A percentile compares a stretch with the other conserved stretches of the same genome.
These are phyloP conservation scores for Elsinoe perseae DNA, from an alignment of 2,329 filamentous ascomycete genomes.

Conservation along the genomic window DNA sequence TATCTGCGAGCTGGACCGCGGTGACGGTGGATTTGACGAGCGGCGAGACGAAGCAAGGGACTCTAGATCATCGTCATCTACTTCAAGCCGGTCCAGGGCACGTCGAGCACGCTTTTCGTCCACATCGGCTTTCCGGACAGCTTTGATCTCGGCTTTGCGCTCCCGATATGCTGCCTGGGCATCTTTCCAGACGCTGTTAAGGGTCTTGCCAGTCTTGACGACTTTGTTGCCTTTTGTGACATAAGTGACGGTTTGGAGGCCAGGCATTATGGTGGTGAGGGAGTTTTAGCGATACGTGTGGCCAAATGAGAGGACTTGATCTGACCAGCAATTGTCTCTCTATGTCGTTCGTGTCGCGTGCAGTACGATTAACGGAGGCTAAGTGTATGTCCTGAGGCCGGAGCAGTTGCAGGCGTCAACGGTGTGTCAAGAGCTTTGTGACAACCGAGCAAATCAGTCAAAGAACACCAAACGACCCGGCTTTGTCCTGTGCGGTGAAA, in stretches of 20 bases:
- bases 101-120: constrained; percentile 54
- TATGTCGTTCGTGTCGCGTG: neutral
- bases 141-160: constrained; percentile 73
- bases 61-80: constrained; percentile 29
- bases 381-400: neutral
- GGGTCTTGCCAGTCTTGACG: constrained; percentile 81
- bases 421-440: neutral
- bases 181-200: constrained; percentile 86
- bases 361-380: neutral
- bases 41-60: constrained; percentile 23
- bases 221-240: constrained; percentile 89
- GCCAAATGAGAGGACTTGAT: neutral
- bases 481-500: neutral
- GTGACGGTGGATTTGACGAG: constrained; percentile 13
- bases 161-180: constrained; percentile 82
- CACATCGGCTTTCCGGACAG: constrained; percentile 55
- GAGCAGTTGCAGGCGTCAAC: constrained; percentile 4
- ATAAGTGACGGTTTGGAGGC: constrained; percentile 73
- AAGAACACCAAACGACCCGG: neutral
- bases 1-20: constrained; percentile 12
- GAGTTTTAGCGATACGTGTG: neutral
- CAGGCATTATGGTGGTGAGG: constrained; percentile 14
- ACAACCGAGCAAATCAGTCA: neutral
- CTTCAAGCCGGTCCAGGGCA: constrained; percentile 32
- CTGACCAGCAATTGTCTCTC: neutral